A percentile compares a stretch with the other conserved stretches of the same genome.
phyloP scores from a whole-genome alignment of 164 flowering plant species.

The Saururus chinensis region DNA sequence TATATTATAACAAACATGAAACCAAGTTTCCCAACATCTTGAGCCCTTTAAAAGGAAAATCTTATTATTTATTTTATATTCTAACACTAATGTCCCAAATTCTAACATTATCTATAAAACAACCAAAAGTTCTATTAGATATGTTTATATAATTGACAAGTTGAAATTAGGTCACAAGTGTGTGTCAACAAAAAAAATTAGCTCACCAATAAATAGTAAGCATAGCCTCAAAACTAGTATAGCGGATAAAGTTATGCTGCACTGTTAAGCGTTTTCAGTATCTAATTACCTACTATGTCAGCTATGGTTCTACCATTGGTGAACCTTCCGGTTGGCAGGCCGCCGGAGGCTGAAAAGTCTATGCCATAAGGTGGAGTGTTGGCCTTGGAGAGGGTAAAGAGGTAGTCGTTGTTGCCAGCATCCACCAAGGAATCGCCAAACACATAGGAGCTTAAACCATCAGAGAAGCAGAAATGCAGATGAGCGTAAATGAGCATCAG shows the following conservation, averaged over 20 bases:
- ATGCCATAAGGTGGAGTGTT: conserved; percentile 60
- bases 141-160: too few relatives aligned
- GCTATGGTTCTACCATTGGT: conserved; percentile 55
- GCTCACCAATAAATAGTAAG: too few relatives aligned
- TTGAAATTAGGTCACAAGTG: too few relatives aligned
- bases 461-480: not conserved
- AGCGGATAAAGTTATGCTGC: too few relatives aligned
- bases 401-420: conserved; percentile 52
- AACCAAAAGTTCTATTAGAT: too few relatives aligned
- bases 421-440: conserved; percentile 69
- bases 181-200: too few relatives aligned
- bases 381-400: conserved; percentile 50
- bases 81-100: too few relatives aligned
- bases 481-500: not conserved
- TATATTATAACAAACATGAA: too few relatives aligned
- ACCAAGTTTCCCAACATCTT: too few relatives aligned
- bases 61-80: too few relatives aligned
- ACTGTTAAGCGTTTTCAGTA: not conserved
- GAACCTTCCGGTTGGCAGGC: conserved; percentile 60
- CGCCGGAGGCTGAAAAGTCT: conserved; percentile 50
- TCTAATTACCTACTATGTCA: conserved; percentile 35
- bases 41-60: too few relatives aligned
- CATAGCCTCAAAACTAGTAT: not conserved
- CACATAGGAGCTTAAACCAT: conserved; percentile 17
- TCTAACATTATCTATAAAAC: too few relatives aligned